These are phyloP conservation scores for Cryptococcus jaspeensis DNA, from an alignment of 1,284 basidiomycete species.

Conservation along the genomic window DNA sequence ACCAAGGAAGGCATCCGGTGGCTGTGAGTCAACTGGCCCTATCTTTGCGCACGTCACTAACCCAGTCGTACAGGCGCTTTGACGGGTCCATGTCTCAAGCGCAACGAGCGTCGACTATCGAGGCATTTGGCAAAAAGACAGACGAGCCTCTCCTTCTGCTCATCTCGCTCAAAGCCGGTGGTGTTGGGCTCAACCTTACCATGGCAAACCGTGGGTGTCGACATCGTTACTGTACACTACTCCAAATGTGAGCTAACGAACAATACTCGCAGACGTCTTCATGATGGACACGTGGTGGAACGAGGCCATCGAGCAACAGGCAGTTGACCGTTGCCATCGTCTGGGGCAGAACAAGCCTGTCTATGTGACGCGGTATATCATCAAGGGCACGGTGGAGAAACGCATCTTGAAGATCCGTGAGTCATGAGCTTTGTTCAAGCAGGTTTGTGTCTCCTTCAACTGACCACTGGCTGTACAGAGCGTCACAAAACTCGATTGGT, in stretches of 20 bases:
- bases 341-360: constrained; percentile 58
- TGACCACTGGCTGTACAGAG: constrained; percentile 24
- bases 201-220: constrained; percentile 41
- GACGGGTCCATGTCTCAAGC: constrained; percentile 91
- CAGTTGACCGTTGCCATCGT: constrained; percentile 58
- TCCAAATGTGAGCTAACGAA: no score
- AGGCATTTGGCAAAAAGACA: constrained; percentile 67
- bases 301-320: constrained; percentile 84
- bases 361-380: constrained; percentile 84
- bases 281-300: constrained; percentile 99
- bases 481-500: constrained; percentile 50
- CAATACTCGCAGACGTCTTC: constrained; percentile 71
- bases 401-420: constrained; percentile 75
- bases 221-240: not conserved
- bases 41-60: not conserved
- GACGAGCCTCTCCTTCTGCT: constrained; percentile 75
- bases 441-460: not conserved
- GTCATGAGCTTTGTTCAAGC: constrained; percentile 9
- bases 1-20: constrained; percentile 70
- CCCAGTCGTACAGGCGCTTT: constrained; percentile 59
- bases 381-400: constrained; percentile 63
- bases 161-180: constrained; percentile 89
- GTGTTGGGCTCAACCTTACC: constrained; percentile 77
- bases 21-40: constrained; percentile 49
- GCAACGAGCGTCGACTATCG: constrained; percentile 71